Base-by-base conservation (phyloP, 2,329 filamentous ascomycete species). In the Colletotrichum sp. region DNA sequence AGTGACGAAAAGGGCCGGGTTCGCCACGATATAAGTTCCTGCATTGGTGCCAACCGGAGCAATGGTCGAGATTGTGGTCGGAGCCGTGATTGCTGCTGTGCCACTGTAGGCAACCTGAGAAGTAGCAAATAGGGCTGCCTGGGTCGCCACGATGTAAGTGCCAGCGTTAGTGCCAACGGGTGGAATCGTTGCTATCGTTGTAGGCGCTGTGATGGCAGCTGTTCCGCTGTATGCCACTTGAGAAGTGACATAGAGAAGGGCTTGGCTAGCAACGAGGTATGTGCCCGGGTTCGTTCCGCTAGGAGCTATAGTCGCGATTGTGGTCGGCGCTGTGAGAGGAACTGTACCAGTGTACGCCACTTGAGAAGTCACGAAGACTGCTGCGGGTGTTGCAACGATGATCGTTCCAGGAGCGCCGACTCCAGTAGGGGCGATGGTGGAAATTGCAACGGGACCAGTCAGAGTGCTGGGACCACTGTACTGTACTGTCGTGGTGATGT, bases 71-170 rank as follows among this genome's bases (percentile, higher is more conserved):
- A 78, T 39, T 1, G 72, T 77, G 0, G 63, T 71, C 1, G 68
- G 66, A 3, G 36, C 64, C 1, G 77, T 77, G 32, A 77, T 64
- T 0, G 77, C 71, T 25, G 13, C 61, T 19, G 49, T 34, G 4
- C 69, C 77, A 3, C 64, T 74, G 8, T 68, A 72, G 5, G 25
- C 30, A 7, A 72, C 70, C 3, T 59, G 34, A 1, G 70, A 72
- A 4, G 70, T 72, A 7, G 49, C 70, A 6, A 44, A 72, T 7
- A 70, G 71, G 5, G 69, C 70, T 5, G 72, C 75, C 5, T 67
- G 71, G 8, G 39, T 62, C 8, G 66, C 63, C 7, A 78, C 76
- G 7, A 78, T n/a, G 8, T 73, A 65, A 6, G 78, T 79, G 6
- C 77, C 76, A 1, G 72, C 55, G 1, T 39, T 65, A 5, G 62